These are phyloP conservation scores for Dictyostelium purpureum DNA, from an alignment of 78 protist species.

Conservation along the genomic window DNA sequence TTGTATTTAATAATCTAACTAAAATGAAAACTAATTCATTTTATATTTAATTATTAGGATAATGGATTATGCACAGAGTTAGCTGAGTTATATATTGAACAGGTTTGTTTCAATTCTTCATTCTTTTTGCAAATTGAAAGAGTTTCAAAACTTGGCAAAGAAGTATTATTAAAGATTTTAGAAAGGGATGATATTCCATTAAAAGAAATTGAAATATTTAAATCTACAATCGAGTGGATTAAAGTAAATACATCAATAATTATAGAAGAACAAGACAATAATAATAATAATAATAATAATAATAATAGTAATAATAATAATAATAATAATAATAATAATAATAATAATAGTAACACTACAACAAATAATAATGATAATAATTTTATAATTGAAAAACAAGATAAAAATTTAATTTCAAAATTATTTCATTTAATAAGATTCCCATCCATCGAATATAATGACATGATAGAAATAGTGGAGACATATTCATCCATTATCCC, in stretches of 20 bases:
- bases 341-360: too few relatives aligned
- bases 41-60: background rate
- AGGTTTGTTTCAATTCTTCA: slow-evolving; percentile 12
- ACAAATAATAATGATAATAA: background rate
- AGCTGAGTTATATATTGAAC: slow-evolving; percentile 37
- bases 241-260: background rate
- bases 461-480: slow-evolving; percentile 20
- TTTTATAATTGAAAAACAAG: background rate
- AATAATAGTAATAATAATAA: background rate
- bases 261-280: background rate
- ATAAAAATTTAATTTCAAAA: background rate
- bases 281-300: background rate
- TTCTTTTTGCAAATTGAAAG: slow-evolving; percentile 37
- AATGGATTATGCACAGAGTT: slow-evolving; percentile 32
- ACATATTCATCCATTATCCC: slow-evolving; percentile 21
- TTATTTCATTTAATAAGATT: slow-evolving; percentile 51
- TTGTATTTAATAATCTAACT: background rate
- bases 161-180: slow-evolving; percentile 19
- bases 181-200: slow-evolving; percentile 9
- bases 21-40: background rate
- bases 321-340: background rate
- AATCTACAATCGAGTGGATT: slow-evolving; percentile 51
- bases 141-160: slow-evolving; percentile 47
- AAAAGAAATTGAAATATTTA: slow-evolving; percentile 56
- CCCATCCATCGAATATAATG: slow-evolving; percentile 64